Percentiles rank a stretch among this genome's conserved stretches.
phyloP scores from a whole-genome alignment of 495 filamentous ascomycete genomes.

The Pyronema omphalodes region DNA sequence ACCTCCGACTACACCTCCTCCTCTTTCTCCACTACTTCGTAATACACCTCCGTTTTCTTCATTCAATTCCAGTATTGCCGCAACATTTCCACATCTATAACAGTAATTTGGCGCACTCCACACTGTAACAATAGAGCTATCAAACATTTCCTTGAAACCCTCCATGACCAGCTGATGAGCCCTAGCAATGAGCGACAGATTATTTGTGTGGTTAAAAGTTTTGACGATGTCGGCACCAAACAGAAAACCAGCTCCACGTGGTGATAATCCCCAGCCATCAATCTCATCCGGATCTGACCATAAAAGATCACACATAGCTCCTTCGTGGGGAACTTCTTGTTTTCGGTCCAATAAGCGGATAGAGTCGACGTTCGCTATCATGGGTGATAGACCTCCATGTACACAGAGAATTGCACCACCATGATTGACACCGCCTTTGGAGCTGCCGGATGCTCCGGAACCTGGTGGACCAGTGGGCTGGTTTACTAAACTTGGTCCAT shows the following conservation, averaged over 20 bases:
- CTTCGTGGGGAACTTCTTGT: slow-evolving; percentile 96
- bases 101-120: slow-evolving; percentile 98
- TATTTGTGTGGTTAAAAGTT: slow-evolving; percentile 82
- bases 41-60: slow-evolving; percentile 72
- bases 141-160: slow-evolving; percentile 98
- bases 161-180: slow-evolving; percentile 99
- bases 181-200: slow-evolving; percentile 75
- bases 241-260: slow-evolving; percentile 85
- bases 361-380: slow-evolving; percentile 89
- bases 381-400: slow-evolving; percentile 77
- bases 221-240: slow-evolving; percentile 95
- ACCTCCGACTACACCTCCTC: slow-evolving; percentile 8
- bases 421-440: slow-evolving; percentile 29
- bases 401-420: slow-evolving; percentile 55
- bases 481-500: neutral
- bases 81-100: slow-evolving; percentile 94
- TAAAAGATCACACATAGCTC: slow-evolving; percentile 93
- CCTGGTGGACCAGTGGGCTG: slow-evolving; percentile 44
- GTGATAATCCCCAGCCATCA: slow-evolving; percentile 90
- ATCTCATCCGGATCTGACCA: slow-evolving; percentile 97
- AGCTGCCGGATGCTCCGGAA: slow-evolving; percentile 51
- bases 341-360: slow-evolving; percentile 90
- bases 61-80: slow-evolving; percentile 78
- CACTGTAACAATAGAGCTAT: slow-evolving; percentile 82
- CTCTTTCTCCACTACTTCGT: slow-evolving; percentile 63